Conservation (phyloP, 1,284 basidiomycete genomes). For the Trichosporon asahii region DNA sequence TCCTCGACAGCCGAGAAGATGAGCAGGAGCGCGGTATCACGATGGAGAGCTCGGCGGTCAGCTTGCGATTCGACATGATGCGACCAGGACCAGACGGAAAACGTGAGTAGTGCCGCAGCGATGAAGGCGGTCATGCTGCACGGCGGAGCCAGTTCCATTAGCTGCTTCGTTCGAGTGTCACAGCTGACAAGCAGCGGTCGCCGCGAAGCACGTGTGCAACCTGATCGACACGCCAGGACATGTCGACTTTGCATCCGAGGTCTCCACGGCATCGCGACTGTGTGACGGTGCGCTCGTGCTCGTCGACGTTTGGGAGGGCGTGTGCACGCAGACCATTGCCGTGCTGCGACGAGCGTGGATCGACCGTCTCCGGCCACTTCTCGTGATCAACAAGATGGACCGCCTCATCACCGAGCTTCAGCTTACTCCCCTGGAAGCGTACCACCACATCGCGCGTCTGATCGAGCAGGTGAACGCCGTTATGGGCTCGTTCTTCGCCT, state of each 20-base stretch:
- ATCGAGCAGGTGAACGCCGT: slow-evolving; percentile 98
- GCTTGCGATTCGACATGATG: slow-evolving; percentile 71
- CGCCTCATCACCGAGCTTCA: slow-evolving; percentile 91
- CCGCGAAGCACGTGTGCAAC: slow-evolving; percentile 57
- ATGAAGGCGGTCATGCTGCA: no score
- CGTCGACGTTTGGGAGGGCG: slow-evolving; percentile 98
- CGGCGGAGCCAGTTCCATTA: no score
- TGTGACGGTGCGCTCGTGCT: slow-evolving; percentile 95
- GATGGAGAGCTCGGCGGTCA: slow-evolving; percentile 94
- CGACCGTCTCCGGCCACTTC: slow-evolving; percentile 81
- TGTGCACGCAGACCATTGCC: slow-evolving; percentile 96
- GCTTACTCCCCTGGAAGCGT: slow-evolving; percentile 85
- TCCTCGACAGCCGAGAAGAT: slow-evolving; percentile 92
- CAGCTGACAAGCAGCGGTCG: slow-evolving; percentile 24
- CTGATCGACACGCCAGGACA: slow-evolving; percentile 99
- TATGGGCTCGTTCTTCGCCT: slow-evolving; percentile 93
- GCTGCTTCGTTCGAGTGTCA: background rate
- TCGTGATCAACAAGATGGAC: slow-evolving; percentile 98
- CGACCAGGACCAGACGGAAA: slow-evolving; percentile 54
- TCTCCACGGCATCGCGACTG: slow-evolving; percentile 86
- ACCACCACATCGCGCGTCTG: slow-evolving; percentile 86
- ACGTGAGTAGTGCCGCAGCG: no score
- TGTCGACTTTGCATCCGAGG: slow-evolving; percentile 96
- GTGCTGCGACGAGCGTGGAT: slow-evolving; percentile 94
- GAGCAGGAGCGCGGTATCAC: slow-evolving; percentile 98